These are phyloP conservation scores for Pseudonitzschia delicatissima DNA, from an alignment of 108 stramenopile genomes.

Conservation along the genomic window DNA sequence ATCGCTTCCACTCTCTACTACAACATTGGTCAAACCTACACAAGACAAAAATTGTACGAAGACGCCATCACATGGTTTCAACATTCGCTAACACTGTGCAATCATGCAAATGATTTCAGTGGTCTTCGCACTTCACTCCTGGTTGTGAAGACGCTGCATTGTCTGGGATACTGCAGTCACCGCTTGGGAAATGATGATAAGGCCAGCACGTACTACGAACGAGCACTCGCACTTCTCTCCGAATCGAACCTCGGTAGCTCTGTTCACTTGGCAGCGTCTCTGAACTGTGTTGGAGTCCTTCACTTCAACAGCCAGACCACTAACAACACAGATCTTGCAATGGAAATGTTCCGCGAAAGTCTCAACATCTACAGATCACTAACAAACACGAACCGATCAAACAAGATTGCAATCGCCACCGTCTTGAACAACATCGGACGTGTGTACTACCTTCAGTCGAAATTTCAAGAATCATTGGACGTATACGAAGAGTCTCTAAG, in stretches of 20 bases:
- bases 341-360: slow-evolving; percentile 37
- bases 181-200: slow-evolving; percentile 37
- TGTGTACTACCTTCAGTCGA: slow-evolving; percentile 44
- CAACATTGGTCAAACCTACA: slow-evolving; percentile 65
- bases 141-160: slow-evolving; percentile 8
- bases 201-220: slow-evolving; percentile 29
- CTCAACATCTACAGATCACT: slow-evolving; percentile 34
- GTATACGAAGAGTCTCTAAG: slow-evolving; percentile 47
- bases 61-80: slow-evolving; percentile 47
- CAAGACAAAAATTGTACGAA: slow-evolving; percentile 34
- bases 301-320: slow-evolving; percentile 23
- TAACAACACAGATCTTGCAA: slow-evolving; percentile 29
- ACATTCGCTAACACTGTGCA: slow-evolving; percentile 19
- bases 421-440: slow-evolving; percentile 73
- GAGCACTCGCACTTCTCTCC: slow-evolving; percentile 10
- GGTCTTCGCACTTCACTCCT: neutral
- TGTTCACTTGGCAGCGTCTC: slow-evolving; percentile 28
- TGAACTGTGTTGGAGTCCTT: slow-evolving; percentile 49
- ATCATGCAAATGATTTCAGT: slow-evolving; percentile 18
- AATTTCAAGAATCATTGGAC: slow-evolving; percentile 48
- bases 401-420: slow-evolving; percentile 43
- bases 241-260: slow-evolving; percentile 5
- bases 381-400: slow-evolving; percentile 24
- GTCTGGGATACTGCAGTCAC: slow-evolving; percentile 46
- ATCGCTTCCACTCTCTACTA: slow-evolving; percentile 49